Conservation (phyloP, 108 stramenopile genomes). For the Pseudonitzschia multistriata region DNA sequence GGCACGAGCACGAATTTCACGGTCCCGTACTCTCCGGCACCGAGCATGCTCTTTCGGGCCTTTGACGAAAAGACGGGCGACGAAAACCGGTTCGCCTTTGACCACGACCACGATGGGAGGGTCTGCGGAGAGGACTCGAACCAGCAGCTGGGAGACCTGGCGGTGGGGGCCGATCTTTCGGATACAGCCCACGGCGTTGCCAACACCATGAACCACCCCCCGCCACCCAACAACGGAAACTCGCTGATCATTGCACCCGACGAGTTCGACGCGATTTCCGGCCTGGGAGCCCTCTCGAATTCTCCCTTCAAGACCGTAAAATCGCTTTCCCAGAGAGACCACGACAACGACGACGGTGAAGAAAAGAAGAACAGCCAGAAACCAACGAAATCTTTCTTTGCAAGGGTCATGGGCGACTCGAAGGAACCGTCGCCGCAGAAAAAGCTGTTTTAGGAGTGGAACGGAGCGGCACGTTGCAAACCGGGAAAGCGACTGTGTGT, state of each 20-base stretch:
- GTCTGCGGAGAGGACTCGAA: slow-evolving; percentile 10
- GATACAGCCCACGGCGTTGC: not conserved
- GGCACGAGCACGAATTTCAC: not conserved
- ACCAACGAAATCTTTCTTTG: slow-evolving; percentile 25
- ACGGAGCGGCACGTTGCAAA: too few species aligned
- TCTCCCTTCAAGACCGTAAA: slow-evolving; percentile 34
- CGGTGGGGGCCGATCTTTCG: slow-evolving; percentile 1
- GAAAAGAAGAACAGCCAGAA: not conserved
- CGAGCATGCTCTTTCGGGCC: slow-evolving; percentile 21
- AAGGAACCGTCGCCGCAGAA: slow-evolving; percentile 19
- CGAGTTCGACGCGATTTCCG: slow-evolving; percentile 50
- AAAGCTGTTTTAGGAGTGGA: not conserved
- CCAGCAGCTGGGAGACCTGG: not conserved
- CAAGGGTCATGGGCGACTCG: slow-evolving; percentile 23
- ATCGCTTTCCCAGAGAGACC: not conserved
- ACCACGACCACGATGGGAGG: slow-evolving; percentile 21
- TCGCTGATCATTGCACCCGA: slow-evolving; percentile 20
- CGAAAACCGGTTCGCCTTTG: slow-evolving; percentile 23
- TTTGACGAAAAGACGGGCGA: slow-evolving; percentile 30
- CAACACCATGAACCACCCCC: slow-evolving; percentile 1
- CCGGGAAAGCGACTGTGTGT: too few species aligned
- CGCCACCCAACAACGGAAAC: not conserved
- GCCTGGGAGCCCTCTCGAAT: slow-evolving; percentile 44
- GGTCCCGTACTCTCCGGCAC: slow-evolving; percentile 13
- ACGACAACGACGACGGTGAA: not conserved